These are phyloP conservation scores for Codiaeum variegatum DNA, from an alignment of 441 rosid genomes.

Conservation along the genomic window DNA sequence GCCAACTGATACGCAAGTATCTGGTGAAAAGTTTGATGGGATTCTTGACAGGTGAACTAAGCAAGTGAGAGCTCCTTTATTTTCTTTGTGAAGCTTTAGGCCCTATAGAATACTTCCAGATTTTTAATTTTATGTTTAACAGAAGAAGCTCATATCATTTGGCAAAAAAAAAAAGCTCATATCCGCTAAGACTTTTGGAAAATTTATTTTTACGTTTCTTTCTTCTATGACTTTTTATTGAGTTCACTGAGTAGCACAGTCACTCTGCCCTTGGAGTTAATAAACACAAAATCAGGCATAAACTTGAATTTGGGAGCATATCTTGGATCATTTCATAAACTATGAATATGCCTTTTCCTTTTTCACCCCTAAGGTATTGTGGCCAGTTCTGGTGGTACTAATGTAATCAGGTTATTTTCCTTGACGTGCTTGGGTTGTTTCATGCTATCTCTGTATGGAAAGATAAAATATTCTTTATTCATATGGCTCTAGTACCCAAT, in stretches of 20 bases:
- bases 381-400: neutral
- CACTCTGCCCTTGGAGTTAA: conserved; percentile 4
- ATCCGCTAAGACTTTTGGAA: too few relatives aligned
- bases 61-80: conserved; percentile 85
- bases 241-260: neutral
- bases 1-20: conserved; percentile 25
- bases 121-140: conserved; percentile 6
- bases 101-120: conserved; percentile 8
- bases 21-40: conserved; percentile 39
- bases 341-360: neutral
- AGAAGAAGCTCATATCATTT: neutral
- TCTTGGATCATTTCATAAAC: neutral
- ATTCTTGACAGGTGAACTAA: conserved; percentile 89
- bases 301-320: neutral
- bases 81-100: conserved; percentile 32
- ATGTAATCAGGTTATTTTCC: neutral
- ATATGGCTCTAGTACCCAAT: neutral
- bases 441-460: neutral
- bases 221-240: conserved; percentile 2
- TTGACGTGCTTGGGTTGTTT: neutral
- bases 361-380: neutral
- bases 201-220: conserved; percentile 7
- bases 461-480: neutral
- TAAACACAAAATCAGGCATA: neutral
- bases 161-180: too few relatives aligned